Base-by-base conservation (phyloP, 192 early-diverging fungal species). In the Backusella tarrabulga region DNA sequence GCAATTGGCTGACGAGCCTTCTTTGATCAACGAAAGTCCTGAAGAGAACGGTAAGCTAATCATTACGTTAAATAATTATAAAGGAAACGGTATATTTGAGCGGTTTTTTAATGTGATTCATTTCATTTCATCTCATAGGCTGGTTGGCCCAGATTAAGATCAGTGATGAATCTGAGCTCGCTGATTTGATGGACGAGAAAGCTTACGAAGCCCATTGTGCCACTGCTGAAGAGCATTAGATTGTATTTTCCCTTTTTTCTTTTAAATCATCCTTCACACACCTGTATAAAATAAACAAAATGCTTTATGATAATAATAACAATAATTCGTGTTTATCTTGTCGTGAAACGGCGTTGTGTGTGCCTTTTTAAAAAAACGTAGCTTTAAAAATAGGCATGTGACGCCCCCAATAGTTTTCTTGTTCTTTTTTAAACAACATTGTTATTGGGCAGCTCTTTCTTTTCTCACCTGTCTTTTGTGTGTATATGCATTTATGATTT, bases 121-220 rank as follows among this genome's bases (percentile, higher is more conserved):
- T 67, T 36, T 71, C 63, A 54, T 52, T 73, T 80, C 34, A 72
- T 74, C 26, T 66, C 35, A 56, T 75, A 95, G 95, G 93, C 71
- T 98, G 97, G 97, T 87, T 97, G 52, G 95, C 93, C 83, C 96
- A 97, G 90, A 93, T 98, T 81, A 88, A 96, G 87, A 54, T 98
- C 54, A 85, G 85, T 6, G 76, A 88, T 73, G 77, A 85, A 77
- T 88, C 75, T 6, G 91, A 97, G 80, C 72, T 97, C 67, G 87
- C 93, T 8, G 78, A 80, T 17, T 87, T 98, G 71, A 78, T 98
- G 41, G 86, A 92, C 80, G 90, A 93, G 81, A 79, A 78, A 15
- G 87, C 80, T 6, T 98, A 98, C 86, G 81, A 87, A 38, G 78
- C 81, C 40, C 86, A 89, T 76, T 86, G 81, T 72, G 87, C 85